Base-by-base conservation (phyloP, 169 alveolate genomes). In the Eimeria zaria region DNA sequence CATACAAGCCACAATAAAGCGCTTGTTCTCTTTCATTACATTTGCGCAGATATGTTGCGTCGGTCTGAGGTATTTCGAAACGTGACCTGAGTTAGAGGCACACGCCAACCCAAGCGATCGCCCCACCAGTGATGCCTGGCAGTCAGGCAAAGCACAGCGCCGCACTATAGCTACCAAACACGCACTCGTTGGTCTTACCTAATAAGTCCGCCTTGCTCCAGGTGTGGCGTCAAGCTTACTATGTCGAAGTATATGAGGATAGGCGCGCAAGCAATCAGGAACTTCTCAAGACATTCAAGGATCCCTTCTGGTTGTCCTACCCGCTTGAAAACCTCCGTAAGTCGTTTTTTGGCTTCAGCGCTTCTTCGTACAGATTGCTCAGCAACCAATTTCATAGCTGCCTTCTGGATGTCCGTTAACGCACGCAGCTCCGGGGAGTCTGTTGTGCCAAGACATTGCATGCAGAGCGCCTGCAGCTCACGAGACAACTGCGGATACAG, bases 21-120 rank as follows among this genome's bases (percentile, higher is more conserved):
- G 91, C 91, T 83, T 30, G 91, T 58, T 83, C 91, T 33, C 91
- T 83, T 39, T 83, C 91, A 24, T 83, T 83, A n/a, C 91, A 83
- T 58, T 83, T 83, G 48, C 91, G 91, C 91, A 83, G 53, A 51
- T 83, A 83, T 22, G 76, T 83, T 83, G 91, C 69, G 74, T 83
- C 91, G 8, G 91, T 83, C 39, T 83, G 91, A 8, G 91, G 91
- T 55, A 83, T 83, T 83, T 83, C 91, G 67, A 83, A 83, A 58
- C 33, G 91, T n/a, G 91, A 83, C 91, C 91, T 83, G 91, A 51
- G 36, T 55, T 36, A 83, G n/a, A 83, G 76, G 76, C 53, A 24
- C 41, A 33, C 53, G 11, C 53, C 8, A 39, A 55, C 55, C 55
- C n/a, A 8, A 53, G 53, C 27, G 89, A 48, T 48, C 44, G 4